phyloP scores from a whole-genome alignment of 2,329 filamentous ascomycete genomes.

The Monilinia fructigena region DNA sequence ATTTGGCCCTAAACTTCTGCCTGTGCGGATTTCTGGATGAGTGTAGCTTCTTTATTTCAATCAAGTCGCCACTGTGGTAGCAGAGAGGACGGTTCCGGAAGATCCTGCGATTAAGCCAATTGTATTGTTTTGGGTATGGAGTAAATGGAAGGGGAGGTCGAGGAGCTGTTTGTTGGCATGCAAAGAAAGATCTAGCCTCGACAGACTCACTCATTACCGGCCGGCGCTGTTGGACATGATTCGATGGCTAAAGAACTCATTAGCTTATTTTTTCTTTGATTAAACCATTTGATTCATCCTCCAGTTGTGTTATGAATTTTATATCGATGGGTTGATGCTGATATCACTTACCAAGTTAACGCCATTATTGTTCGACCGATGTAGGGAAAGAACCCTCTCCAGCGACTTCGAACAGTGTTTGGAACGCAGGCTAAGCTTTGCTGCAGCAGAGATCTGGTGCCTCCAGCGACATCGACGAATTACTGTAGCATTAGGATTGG shows the following conservation, averaged over 20 bases:
- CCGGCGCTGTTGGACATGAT: too few relatives aligned
- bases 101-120: not conserved
- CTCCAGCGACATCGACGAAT: not conserved
- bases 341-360: not conserved
- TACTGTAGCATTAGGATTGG: too few relatives aligned
- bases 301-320: not conserved
- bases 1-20: not conserved
- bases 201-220: not conserved
- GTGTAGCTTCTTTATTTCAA: not conserved
- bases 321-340: not conserved
- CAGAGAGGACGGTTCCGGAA: not conserved
- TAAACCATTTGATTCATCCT: not conserved
- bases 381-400: too few relatives aligned
- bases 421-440: not conserved
- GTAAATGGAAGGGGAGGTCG: not conserved
- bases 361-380: too few relatives aligned
- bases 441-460: not conserved
- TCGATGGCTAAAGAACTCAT: not conserved
- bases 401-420: too few relatives aligned
- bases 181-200: not conserved
- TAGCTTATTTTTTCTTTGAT: not conserved
- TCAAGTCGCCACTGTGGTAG: not conserved
- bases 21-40: not conserved
- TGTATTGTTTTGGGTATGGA: not conserved
- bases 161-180: too few relatives aligned